Evolutionary conservation across 495 filamentous ascomycete genomes (phyloP).

Genomic region (Trypethelium eluteriae): DNA sequence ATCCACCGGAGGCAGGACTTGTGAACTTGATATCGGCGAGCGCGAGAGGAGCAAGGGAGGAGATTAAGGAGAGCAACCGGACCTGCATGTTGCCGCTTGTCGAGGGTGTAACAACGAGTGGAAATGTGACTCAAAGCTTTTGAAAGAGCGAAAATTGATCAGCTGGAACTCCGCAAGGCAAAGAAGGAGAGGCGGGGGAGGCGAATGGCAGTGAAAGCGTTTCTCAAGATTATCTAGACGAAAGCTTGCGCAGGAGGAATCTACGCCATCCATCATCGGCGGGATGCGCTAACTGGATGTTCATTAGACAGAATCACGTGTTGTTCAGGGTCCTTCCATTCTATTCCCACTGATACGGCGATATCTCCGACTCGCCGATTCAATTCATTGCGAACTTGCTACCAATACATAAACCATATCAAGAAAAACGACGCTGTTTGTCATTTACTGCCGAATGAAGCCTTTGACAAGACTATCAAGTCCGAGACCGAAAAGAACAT

Average conservation of each 20-base stretch:
- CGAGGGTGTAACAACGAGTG: not conserved
- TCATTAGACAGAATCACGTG: not conserved
- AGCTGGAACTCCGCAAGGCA: not conserved
- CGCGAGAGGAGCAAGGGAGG: conserved; percentile 39
- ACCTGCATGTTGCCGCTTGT: conserved; percentile 30
- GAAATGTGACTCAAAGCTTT: not conserved
- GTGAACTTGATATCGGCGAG: conserved; percentile 53
- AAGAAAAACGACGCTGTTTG: not conserved
- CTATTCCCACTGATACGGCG: not conserved
- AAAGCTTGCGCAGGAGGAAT: not conserved
- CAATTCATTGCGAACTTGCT: not conserved
- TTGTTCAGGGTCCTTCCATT: not conserved
- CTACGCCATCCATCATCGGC: conserved; percentile 1
- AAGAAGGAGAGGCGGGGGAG: not conserved
- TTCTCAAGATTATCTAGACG: not conserved
- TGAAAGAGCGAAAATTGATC: not conserved
- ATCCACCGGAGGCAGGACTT: conserved; percentile 43
- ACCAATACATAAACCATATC: not conserved
- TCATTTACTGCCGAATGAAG: not conserved
- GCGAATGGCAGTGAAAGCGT: not conserved
- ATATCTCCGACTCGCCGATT: not conserved
- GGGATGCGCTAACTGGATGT: conserved; percentile 3
- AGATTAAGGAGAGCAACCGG: conserved; percentile 37
- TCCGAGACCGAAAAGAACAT: too few species aligned
- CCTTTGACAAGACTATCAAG: too few species aligned